phyloP scores from a whole-genome alignment of 805 yeast genomes.

The Starmerella davenportii region DNA sequence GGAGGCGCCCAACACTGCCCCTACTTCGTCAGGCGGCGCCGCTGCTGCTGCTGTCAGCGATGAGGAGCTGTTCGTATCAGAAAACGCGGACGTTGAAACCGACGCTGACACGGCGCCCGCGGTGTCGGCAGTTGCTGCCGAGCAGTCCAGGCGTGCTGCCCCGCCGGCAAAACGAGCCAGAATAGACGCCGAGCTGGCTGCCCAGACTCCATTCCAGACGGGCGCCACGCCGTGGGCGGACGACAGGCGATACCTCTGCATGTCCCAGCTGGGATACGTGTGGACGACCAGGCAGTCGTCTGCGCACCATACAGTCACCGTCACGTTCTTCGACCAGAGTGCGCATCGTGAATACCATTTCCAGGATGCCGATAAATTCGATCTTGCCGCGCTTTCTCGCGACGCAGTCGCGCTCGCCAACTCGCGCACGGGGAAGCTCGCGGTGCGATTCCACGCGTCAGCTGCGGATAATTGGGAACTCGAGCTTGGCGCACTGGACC shows the following conservation, averaged over 20 bases:
- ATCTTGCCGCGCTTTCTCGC: conserved; percentile 54
- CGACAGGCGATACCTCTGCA: conserved; percentile 58
- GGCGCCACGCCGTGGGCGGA: conserved; percentile 74
- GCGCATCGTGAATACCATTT: conserved; percentile 67
- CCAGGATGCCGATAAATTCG: conserved; percentile 53
- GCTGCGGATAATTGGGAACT: conserved; percentile 51
- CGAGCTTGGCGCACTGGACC: conserved; percentile 16
- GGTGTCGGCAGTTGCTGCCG: too few relatives aligned
- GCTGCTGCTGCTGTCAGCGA: background rate
- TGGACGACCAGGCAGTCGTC: conserved; percentile 53
- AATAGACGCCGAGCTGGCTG: too few relatives aligned
- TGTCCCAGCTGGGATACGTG: conserved; percentile 65
- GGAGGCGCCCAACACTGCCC: background rate
- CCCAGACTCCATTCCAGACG: conserved; percentile 51
- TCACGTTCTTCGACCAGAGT: conserved; percentile 68
- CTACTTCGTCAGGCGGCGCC: background rate
- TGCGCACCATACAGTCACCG: conserved; percentile 54
- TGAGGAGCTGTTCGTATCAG: background rate
- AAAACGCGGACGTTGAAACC: conserved; percentile 1
- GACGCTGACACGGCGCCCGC: too few relatives aligned
- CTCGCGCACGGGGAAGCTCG: conserved; percentile 27
- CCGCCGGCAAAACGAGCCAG: too few relatives aligned
- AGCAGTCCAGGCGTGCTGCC: too few relatives aligned
- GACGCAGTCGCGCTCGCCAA: conserved; percentile 49
- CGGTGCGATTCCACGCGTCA: conserved; percentile 53